Evolutionary conservation across 140 eudicot species (phyloP), one percentile per base, ranked within the genome.

Genomic region (Ambrosia hybrid): DNA sequence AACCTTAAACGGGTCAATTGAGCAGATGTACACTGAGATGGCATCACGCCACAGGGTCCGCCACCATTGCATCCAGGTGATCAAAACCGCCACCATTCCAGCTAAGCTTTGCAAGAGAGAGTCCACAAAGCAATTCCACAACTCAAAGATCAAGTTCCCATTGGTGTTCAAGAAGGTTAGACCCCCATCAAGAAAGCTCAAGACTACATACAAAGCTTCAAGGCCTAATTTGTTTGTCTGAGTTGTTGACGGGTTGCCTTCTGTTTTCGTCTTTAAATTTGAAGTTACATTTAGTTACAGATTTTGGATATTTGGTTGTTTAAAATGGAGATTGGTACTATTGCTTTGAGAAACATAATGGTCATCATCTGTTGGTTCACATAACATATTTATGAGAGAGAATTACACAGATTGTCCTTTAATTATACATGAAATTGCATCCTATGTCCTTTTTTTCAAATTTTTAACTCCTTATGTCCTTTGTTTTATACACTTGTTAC

Each of bases 1-100:
- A 5, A 84, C 89, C 57, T 59, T 87, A 49, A 87, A 84, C 17
- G 89, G 89, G 6, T 80, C 74, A 0, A 77, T 86, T 2, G 88
- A 86, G 51, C 89, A 84, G 78, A 87, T 87, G 89, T 87, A 87
- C 85, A 84, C 87, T 33, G 89, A 87, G 75, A 84, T 84, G 92
- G 89, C 87, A 46, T 87, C 89, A 13, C 92, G 87, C 17, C 89
- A 83, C 83, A 73, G 89, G 70, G 92, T 86, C 8, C 83, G 86
- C 21, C 78, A 71, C 34, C 92, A 82, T 48, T 86, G 86, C 76
- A 86, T 83, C 67, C 92, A 83, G 76, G 85, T 86, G 65, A 86
- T 86, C 67, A 83, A 86, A 79, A 86, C 91, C 1, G 91, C 91
- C 5, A 83, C 91, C n/a, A 82, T 86, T 66, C 85, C 92, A 0